Evolutionary conservation across 2,329 filamentous ascomycete genomes (phyloP).

Genomic region (Cytospora paraplurivora): DNA sequence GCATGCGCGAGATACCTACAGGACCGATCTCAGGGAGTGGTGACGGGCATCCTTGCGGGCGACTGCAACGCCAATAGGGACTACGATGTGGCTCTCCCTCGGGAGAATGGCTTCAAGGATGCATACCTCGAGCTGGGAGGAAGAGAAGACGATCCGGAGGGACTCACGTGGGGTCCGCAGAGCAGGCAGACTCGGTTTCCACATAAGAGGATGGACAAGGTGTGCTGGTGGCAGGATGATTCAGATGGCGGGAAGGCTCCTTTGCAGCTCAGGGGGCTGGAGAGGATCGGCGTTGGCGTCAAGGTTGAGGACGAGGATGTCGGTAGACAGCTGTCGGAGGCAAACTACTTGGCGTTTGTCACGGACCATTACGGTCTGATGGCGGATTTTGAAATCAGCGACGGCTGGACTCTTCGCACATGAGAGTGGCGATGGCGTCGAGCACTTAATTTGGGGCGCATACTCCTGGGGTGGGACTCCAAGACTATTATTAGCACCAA

Average conservation of each 20-base stretch:
- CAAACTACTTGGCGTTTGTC: slow-evolving; percentile 13
- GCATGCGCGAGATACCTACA: slow-evolving; percentile 35
- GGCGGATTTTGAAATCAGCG: slow-evolving; percentile 16
- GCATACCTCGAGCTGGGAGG: slow-evolving; percentile 54
- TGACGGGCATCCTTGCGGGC: slow-evolving; percentile 51
- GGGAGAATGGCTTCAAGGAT: slow-evolving; percentile 51
- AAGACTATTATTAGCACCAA: neutral
- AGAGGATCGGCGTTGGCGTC: slow-evolving; percentile 49
- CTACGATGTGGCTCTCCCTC: slow-evolving; percentile 50
- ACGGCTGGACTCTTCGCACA: neutral
- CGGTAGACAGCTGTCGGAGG: slow-evolving; percentile 29
- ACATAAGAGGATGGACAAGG: slow-evolving; percentile 55
- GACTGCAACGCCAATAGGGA: slow-evolving; percentile 59
- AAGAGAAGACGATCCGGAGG: slow-evolving; percentile 47
- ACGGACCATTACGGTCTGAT: slow-evolving; percentile 24
- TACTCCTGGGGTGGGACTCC: too few species aligned
- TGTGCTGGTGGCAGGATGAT: slow-evolving; percentile 40
- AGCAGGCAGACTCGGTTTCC: slow-evolving; percentile 45
- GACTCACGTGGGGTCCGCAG: slow-evolving; percentile 60
- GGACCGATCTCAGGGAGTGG: slow-evolving; percentile 37
- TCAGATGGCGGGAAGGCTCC: neutral
- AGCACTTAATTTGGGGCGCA: neutral
- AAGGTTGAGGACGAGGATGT: slow-evolving; percentile 40
- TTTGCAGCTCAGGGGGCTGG: slow-evolving; percentile 38
- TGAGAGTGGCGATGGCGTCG: neutral